Evolutionary conservation across 352 stramenopile genomes (phyloP).

Genomic region (Thraustochytrium striatum): DNA sequence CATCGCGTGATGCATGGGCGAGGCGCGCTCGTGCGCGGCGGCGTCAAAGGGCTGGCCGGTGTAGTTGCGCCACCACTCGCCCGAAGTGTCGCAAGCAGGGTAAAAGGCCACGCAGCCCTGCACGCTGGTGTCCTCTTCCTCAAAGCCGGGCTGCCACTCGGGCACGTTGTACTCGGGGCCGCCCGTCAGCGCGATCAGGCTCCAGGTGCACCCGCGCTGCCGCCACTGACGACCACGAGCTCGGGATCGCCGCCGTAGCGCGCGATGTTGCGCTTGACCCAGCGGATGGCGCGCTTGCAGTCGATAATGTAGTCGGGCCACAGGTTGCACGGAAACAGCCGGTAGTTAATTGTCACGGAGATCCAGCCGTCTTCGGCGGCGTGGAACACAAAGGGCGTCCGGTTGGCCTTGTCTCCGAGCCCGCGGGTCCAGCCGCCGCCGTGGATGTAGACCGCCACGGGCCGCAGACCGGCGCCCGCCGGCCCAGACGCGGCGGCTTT

Average conservation of each 20-base stretch:
- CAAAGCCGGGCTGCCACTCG: conserved; percentile 3
- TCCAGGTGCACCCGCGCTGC: conserved; percentile 28
- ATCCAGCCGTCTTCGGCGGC: neutral
- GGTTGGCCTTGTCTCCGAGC: conserved; percentile 7
- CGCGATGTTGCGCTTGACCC: conserved; percentile 25
- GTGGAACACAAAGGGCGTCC: neutral
- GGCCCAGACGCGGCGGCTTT: neutral
- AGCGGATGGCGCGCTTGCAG: conserved; percentile 38
- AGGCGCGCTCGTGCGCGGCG: neutral
- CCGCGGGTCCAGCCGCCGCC: conserved; percentile 8
- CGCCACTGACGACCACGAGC: neutral
- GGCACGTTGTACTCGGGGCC: neutral
- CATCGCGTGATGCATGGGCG: neutral
- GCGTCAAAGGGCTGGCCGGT: neutral
- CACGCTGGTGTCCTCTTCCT: neutral
- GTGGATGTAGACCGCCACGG: conserved; percentile 40
- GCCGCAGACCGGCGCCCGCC: neutral
- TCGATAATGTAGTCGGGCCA: conserved; percentile 5
- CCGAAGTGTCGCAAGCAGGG: neutral
- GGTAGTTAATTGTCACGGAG: conserved; percentile 2
- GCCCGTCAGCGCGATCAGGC: conserved; percentile 1
- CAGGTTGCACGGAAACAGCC: neutral
- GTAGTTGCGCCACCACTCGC: conserved; percentile 3
- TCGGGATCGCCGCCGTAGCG: conserved; percentile 33
- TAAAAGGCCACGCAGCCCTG: neutral